Evolutionary conservation across 208 protist species (phyloP), one percentile per base, ranked within the genome.

Genomic region (Leishmania lainsoni): DNA sequence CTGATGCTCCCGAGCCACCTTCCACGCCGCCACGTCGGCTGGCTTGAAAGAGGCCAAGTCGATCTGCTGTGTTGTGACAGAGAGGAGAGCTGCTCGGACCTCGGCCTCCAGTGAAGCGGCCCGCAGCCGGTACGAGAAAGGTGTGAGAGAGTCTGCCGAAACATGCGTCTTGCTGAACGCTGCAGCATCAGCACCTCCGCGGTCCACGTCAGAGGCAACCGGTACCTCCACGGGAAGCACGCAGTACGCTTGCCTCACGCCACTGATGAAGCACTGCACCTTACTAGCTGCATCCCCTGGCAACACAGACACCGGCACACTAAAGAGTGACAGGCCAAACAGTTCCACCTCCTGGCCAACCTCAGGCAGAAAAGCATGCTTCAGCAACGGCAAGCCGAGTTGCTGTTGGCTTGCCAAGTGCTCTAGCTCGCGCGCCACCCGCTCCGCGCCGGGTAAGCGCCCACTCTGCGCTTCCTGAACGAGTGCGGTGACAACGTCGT

Each of bases 251-350:
- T 90, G 89, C 14, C 74, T 76, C 26, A 80, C 83, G 61, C 89
- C 89, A 22, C 89, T 78, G 22, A 77, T 5, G 39, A 83, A 85
- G 76, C 92, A 96, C 63, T 79, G 75, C 80, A 92, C 82, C 54
- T 35, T 52, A 17, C 66, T 61, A 5, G 66, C 54, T n/a, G 76
- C 49, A 48, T 75, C 63, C 5, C 79, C 59, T 56, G 81, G 76
- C 63, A 89, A 70, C 59, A 61, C 45, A 8, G 45, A n/a, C 5
- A 83, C 69, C 52, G 84, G 87, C 16, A 88, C 76, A 61, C 83
- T 84, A 58, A 96, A 90, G 65, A 96, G 83, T 42, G 89, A 92
- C 29, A 95, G 69, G 1, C 81, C 87, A 32, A 90, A 58, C 83
- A 93, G 86, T n/a, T 87, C 75, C 42, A 91, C 75, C 68, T 95